Evolutionary conservation across 2,329 filamentous ascomycete genomes (phyloP).

Genomic region (Colletotrichum trifolii): DNA sequence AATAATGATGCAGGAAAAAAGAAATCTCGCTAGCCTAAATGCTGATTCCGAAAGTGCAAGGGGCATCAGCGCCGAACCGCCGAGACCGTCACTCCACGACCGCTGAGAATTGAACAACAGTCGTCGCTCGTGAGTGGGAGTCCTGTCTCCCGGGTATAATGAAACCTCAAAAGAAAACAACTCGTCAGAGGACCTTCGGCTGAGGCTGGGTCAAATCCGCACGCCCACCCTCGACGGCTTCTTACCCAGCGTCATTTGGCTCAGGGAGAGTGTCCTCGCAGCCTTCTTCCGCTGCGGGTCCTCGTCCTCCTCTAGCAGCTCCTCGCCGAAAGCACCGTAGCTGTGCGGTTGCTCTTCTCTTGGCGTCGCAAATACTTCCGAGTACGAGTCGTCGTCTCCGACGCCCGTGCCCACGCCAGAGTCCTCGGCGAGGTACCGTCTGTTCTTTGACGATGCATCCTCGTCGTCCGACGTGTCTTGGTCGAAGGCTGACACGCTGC

Average conservation of each 20-base stretch:
- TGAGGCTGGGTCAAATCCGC: conserved; percentile 25
- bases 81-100: conserved; percentile 24
- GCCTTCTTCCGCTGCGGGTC: conserved; percentile 60
- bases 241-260: conserved; percentile 65
- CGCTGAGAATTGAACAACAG: conserved; percentile 32
- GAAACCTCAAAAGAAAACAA: conserved; percentile 32
- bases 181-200: conserved; percentile 12
- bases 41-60: conserved; percentile 18
- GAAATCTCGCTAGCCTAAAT: conserved; percentile 25
- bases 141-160: conserved; percentile 35
- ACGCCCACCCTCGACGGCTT: conserved; percentile 34
- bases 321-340: conserved; percentile 54
- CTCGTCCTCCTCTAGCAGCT: conserved; percentile 51
- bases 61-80: conserved; percentile 27
- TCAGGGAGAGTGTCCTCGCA: conserved; percentile 72
- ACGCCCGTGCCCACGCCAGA: conserved; percentile 48
- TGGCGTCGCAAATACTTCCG: conserved; percentile 65
- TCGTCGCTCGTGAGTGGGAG: conserved; percentile 24
- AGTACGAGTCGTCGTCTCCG: conserved; percentile 55
- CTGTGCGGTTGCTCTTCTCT: conserved; percentile 54
- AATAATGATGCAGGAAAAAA: neutral
- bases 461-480: conserved; percentile 54
- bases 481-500: conserved; percentile 54
- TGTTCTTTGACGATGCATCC: conserved; percentile 35
- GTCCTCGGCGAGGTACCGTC: conserved; percentile 42